Percentiles rank a stretch among this genome's conserved stretches.
Conservation (phyloP, 768 basidiomycete genomes). For the Boletus tomentosulus region DNA sequence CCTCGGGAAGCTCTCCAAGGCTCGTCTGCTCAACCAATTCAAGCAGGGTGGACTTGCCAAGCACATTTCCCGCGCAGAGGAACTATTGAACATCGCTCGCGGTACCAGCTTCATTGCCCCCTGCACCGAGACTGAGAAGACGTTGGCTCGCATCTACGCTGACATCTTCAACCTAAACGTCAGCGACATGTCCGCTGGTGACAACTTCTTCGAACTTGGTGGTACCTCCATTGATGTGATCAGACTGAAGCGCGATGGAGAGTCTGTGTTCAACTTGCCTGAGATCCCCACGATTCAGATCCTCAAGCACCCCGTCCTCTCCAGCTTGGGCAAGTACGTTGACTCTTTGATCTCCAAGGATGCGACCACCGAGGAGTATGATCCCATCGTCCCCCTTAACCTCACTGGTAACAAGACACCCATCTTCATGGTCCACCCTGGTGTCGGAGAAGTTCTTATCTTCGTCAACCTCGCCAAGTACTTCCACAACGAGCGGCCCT, state of each 20-base stretch:
- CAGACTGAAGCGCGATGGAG: no score
- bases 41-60: conserved; percentile 32
- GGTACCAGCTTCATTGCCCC: not conserved
- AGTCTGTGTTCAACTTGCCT: no score
- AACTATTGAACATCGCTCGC: conserved; percentile 7
- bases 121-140: no score
- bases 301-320: no score
- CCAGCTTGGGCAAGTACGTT: no score
- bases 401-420: conserved; percentile 38
- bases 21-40: conserved; percentile 34
- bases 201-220: no score
- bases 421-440: conserved; percentile 42
- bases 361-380: conserved; percentile 26
- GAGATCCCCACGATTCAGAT: no score
- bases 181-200: no score
- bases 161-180: no score
- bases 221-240: no score
- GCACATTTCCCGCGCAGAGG: conserved; percentile 28
- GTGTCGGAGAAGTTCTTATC: conserved; percentile 39
- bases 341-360: no score
- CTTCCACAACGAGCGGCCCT: conserved; percentile 38
- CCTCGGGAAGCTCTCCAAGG: conserved; percentile 41
- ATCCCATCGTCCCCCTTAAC: conserved; percentile 40
- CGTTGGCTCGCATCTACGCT: no score
- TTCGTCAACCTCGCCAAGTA: conserved; percentile 42